Base-by-base conservation (phyloP, 2,329 filamentous ascomycete species). In the Cytospora piceae region DNA sequence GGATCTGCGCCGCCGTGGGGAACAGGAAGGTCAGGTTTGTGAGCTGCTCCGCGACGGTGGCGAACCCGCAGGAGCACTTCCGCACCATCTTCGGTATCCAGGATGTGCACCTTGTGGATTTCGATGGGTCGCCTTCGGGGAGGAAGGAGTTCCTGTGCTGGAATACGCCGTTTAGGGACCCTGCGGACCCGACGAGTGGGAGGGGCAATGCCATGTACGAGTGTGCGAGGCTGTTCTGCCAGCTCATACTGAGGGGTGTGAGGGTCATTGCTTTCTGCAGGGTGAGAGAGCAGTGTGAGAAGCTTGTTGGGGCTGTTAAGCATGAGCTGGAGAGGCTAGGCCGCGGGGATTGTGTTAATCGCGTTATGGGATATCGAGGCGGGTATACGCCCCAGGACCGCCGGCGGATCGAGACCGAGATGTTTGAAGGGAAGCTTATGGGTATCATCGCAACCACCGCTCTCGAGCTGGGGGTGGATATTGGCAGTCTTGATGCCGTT, bases 111-210 rank as follows among this genome's bases (percentile, higher is more conserved):
- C 77, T 98, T 54, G 90, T 94, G 0, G 93, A 97, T 73, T 94
- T 91, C 72, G 95, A 99, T 74, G 95, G 95, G 1, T 97, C 94
- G 0, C 95, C 95, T 0, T 93, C 93, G 7, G 93, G 94, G 0
- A 85, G 93, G 27, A 98, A 98, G 74, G 94, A 98, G 73, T 98
- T 98, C 65, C 74, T 99, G 8, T 98, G 94, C 76, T 99, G 95
- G 95, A 98, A 99, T 72, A 97, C 94, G 0, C 95, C 95, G 0
- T 97, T 88, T 77, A 96, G 93, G 75, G 94, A 97, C 71, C 93
- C 94, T 0, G 85, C 84, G 0, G 94, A 98, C 76, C 91, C 93
- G 11, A 87, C 90, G 0, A 96, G 92, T 71, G 94, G 95, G 1
- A 87, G 95, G 65, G 92, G 92, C 17, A 92, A 92, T 74, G 89